phyloP scores from a whole-genome alignment of 1,284 basidiomycete genomes.

The Marasmius sp. region DNA sequence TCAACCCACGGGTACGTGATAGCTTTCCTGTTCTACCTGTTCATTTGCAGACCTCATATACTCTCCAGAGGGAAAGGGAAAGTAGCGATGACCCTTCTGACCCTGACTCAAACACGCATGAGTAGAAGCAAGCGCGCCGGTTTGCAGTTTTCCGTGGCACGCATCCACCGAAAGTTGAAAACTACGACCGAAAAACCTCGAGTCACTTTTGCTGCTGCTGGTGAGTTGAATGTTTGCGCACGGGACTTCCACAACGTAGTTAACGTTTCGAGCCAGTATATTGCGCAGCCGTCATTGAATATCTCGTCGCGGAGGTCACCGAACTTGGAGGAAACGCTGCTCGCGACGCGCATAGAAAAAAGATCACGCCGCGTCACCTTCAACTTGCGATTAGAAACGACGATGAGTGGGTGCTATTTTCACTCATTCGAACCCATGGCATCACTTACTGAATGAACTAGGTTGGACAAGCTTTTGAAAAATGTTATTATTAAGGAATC shows the following conservation, averaged over 20 bases:
- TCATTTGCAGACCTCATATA: too few relatives aligned
- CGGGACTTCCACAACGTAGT: constrained; percentile 1
- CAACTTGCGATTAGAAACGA: constrained; percentile 87
- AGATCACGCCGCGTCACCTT: constrained; percentile 83
- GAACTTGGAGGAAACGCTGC: constrained; percentile 86
- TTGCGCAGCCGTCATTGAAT: constrained; percentile 83
- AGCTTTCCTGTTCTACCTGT: background rate
- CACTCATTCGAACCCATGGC: background rate
- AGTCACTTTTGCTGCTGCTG: constrained; percentile 71
- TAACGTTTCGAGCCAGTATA: constrained; percentile 56
- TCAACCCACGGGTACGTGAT: background rate
- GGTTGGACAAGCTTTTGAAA: constrained; percentile 72
- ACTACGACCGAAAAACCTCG: constrained; percentile 71
- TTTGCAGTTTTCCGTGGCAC: constrained; percentile 85
- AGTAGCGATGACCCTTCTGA: background rate
- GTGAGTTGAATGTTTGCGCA: constrained; percentile 38
- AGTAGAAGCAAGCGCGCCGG: constrained; percentile 71
- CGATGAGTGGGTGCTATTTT: constrained; percentile 50
- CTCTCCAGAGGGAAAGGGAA: background rate
- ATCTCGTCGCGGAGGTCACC: constrained; percentile 85
- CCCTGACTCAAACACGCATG: constrained; percentile 41
- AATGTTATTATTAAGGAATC: constrained; percentile 82
- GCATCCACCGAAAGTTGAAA: constrained; percentile 85
- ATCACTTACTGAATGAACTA: constrained; percentile 19
- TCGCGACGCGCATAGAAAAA: constrained; percentile 75